A percentile compares a stretch with the other conserved stretches of the same genome.
phyloP scores from a whole-genome alignment of 768 basidiomycete genomes.

The Cystofilobasidium bisporidii region DNA sequence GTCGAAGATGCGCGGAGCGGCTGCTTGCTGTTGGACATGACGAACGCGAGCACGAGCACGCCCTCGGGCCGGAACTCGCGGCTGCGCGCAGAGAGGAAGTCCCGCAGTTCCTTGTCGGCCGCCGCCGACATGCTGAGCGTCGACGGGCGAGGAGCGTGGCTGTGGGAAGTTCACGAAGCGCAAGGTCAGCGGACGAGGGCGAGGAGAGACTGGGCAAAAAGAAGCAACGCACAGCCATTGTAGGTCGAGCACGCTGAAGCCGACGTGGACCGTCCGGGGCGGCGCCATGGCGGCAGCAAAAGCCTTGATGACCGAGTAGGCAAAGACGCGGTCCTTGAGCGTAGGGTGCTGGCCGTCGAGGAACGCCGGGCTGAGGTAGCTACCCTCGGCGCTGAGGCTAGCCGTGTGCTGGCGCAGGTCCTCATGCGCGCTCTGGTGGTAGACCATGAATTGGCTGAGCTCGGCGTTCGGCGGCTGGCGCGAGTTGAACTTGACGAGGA shows the following conservation, averaged over 20 bases:
- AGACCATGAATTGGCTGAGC: not conserved
- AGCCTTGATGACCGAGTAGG: conserved; percentile 26
- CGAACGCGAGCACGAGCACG: conserved; percentile 32
- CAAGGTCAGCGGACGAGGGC: too few species aligned
- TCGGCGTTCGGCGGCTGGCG: not conserved
- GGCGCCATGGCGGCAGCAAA: conserved; percentile 31
- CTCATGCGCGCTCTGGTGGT: not conserved
- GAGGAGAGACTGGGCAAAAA: too few species aligned
- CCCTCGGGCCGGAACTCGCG: conserved; percentile 33
- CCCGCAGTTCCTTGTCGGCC: conserved; percentile 32
- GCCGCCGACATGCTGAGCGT: conserved; percentile 16
- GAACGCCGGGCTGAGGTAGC: conserved; percentile 23
- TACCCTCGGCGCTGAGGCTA: conserved; percentile 19
- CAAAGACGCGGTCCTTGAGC: conserved; percentile 29
- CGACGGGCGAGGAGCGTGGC: not conserved
- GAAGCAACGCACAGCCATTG: conserved; percentile 31
- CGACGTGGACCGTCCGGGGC: conserved; percentile 30
- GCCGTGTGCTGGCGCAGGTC: conserved; percentile 30
- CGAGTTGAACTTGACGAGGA: conserved; percentile 26
- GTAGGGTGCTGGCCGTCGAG: conserved; percentile 9
- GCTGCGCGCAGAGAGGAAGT: conserved; percentile 32
- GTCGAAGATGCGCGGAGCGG: not conserved
- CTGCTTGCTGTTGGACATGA: conserved; percentile 29
- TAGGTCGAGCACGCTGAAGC: conserved; percentile 33
- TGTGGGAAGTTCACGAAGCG: too few species aligned